Conservation (phyloP, 2,329 filamentous ascomycete genomes). For the Myriangium duriaei region DNA sequence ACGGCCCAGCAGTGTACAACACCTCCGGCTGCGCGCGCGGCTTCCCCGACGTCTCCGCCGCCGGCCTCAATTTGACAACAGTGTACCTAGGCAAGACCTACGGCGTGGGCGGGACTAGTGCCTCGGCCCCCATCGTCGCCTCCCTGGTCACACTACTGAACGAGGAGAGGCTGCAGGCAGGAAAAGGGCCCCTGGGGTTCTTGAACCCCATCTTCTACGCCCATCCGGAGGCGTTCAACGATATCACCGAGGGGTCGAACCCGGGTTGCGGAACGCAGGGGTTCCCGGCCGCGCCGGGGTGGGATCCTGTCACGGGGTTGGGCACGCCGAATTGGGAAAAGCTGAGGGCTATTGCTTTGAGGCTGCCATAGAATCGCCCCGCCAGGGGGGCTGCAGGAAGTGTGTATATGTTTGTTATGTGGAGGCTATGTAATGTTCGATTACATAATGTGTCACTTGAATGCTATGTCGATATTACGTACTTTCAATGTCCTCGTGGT, state of each 20-base stretch:
- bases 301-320: constrained; percentile 20
- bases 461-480: too few relatives aligned
- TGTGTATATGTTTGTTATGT: too few relatives aligned
- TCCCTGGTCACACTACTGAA: constrained; percentile 12
- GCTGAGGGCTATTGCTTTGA: constrained; percentile 18
- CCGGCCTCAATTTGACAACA: constrained; percentile 28
- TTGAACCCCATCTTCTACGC: constrained; percentile 17
- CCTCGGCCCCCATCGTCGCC: constrained; percentile 11
- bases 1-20: constrained; percentile 23
- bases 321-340: constrained; percentile 18
- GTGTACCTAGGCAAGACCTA: constrained; percentile 25
- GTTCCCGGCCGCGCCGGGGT: constrained; percentile 13
- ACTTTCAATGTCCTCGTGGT: too few relatives aligned
- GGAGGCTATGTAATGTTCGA: too few relatives aligned
- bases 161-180: constrained; percentile 11
- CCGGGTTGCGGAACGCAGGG: constrained; percentile 14
- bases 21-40: constrained; percentile 21
- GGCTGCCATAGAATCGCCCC: constrained; percentile 17
- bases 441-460: too few relatives aligned
- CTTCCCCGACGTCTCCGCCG: constrained; percentile 27
- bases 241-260: constrained; percentile 15
- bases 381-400: too few relatives aligned
- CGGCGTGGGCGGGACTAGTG: constrained; percentile 17
- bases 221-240: constrained; percentile 15
- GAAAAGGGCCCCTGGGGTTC: constrained; percentile 16